A percentile compares a stretch with the other conserved stretches of the same genome.
phyloP scores from a whole-genome alignment of 169 alveolate species.

The Cryptosporidium baileyi region DNA sequence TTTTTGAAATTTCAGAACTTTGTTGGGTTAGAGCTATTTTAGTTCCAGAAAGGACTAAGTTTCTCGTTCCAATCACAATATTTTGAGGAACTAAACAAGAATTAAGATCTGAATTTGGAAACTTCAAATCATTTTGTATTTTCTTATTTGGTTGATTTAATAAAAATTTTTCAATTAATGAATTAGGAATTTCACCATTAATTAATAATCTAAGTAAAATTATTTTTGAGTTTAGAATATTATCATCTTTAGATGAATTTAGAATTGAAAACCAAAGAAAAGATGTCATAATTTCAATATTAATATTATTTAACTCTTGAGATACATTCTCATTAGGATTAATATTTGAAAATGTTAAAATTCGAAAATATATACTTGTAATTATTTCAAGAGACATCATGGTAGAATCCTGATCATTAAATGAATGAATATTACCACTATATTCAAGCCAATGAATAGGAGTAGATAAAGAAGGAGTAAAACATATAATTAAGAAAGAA shows the following conservation, averaged over 20 bases:
- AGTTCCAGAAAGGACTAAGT: conserved; percentile 60
- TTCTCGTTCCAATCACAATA: neutral
- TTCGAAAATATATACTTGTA: neutral
- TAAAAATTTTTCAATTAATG: neutral
- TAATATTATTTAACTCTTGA: conserved; percentile 9
- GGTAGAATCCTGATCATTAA: neutral
- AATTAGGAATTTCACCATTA: conserved; percentile 2
- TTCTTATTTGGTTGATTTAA: neutral
- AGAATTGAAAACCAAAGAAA: conserved; percentile 53
- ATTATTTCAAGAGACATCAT: neutral
- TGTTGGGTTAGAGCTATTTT: conserved; percentile 13
- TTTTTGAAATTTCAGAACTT: neutral
- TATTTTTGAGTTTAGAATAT: conserved; percentile 11
- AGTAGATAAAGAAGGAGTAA: conserved; percentile 27
- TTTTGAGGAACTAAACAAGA: neutral
- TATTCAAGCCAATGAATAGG: conserved; percentile 43
- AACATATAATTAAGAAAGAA: conserved; percentile 1
- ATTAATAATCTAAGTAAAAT: neutral
- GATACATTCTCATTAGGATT: neutral
- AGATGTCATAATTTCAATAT: conserved; percentile 13
- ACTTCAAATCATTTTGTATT: too few species aligned
- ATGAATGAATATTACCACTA: neutral
- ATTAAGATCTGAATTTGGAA: neutral
- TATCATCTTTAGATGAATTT: neutral
- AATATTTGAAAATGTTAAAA: neutral